A percentile compares a stretch with the other conserved stretches of the same genome.
Evolutionary conservation across 495 filamentous ascomycete genomes (phyloP).

Genomic region (Lasiosphaeria ovina): DNA sequence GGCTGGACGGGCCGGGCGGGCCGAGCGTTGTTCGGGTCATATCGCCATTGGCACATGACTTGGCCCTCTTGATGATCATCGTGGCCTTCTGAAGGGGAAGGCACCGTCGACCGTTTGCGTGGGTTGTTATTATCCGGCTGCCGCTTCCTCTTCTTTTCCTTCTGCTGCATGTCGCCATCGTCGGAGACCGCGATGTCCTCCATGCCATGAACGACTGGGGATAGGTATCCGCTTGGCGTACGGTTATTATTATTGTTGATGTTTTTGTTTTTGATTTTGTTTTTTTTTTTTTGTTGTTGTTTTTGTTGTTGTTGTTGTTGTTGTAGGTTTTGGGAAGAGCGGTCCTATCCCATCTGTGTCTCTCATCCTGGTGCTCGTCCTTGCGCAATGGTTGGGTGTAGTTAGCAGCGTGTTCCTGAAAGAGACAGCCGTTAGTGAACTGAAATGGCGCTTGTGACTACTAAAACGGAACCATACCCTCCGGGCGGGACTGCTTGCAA

Average conservation of each 20-base stretch:
- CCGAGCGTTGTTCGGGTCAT: conserved; percentile 69
- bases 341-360: not conserved
- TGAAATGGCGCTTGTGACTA: not conserved
- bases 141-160: conserved; percentile 3
- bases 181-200: conserved; percentile 2
- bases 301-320: not conserved
- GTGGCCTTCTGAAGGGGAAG: not conserved
- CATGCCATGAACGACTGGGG: conserved; percentile 1
- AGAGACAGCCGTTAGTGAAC: conserved; percentile 1
- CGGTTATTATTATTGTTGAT: not conserved
- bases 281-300: not conserved
- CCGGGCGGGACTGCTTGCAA: conserved; percentile 1
- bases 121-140: conserved; percentile 1
- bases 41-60: conserved; percentile 61
- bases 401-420: not conserved
- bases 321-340: not conserved
- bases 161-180: not conserved
- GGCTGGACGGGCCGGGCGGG: conserved; percentile 49
- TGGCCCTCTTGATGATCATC: not conserved
- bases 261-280: not conserved
- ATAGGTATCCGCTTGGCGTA: conserved; percentile 1
- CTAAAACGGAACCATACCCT: conserved; percentile 1
- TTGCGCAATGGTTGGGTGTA: not conserved
- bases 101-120: conserved; percentile 4
- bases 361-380: conserved; percentile 3